These are phyloP conservation scores for Buddleja alternifolia DNA, from an alignment of 257 asterid genomes.

Conservation along the genomic window DNA sequence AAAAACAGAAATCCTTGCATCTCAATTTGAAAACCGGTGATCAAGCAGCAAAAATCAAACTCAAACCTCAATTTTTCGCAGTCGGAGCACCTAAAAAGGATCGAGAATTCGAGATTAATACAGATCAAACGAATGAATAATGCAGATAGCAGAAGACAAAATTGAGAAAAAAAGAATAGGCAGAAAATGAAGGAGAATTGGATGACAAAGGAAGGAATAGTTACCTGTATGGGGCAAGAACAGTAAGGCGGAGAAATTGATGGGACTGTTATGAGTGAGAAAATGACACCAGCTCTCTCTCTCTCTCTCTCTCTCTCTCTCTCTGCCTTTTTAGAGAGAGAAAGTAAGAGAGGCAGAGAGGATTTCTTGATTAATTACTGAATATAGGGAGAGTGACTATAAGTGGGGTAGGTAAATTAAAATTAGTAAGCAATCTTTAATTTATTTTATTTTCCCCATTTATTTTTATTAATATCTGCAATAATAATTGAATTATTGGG, in stretches of 20 bases:
- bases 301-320: too few species aligned
- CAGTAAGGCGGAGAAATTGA: conserved; percentile 39
- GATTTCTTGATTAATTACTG: too few species aligned
- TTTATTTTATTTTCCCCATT: too few species aligned
- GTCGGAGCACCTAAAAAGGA: conserved; percentile 30
- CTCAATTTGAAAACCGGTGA: neutral
- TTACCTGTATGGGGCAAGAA: conserved; percentile 34
- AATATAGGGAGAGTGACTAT: too few species aligned
- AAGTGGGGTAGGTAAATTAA: too few species aligned
- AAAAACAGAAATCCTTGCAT: neutral
- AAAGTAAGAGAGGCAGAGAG: neutral
- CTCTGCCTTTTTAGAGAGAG: conserved; percentile 25
- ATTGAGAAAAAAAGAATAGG: neutral
- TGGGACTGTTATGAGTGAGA: conserved; percentile 33
- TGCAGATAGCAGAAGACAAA: neutral
- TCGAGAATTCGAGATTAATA: conserved; percentile 47
- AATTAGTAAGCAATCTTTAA: too few species aligned
- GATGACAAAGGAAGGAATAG: conserved; percentile 32
- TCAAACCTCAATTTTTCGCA: conserved; percentile 18
- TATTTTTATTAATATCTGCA: too few species aligned
- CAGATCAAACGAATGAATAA: conserved; percentile 32
- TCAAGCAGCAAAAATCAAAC: neutral
- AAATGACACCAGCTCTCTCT: conserved; percentile 37
- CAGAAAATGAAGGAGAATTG: neutral
- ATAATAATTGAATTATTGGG: too few species aligned